Evolutionary conservation across 2,329 filamentous ascomycete species (phyloP).

Genomic region (Neopestalotiopsis sp.): DNA sequence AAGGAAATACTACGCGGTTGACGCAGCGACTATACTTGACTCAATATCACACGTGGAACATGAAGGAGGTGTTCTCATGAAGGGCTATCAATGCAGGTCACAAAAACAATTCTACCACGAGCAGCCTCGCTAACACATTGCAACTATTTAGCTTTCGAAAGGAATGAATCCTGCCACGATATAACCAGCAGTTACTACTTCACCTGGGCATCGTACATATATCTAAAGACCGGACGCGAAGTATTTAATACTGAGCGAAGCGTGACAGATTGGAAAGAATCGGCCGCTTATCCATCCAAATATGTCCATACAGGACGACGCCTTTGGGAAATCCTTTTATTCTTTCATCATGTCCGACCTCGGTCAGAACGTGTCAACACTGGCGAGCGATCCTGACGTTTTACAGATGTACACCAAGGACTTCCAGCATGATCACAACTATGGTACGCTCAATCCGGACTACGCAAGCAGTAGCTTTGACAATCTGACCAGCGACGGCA

Average conservation of each 20-base stretch:
- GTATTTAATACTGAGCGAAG: neutral
- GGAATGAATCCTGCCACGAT: too few relatives aligned
- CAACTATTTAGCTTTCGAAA: too few relatives aligned
- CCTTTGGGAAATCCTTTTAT: constrained; percentile 6
- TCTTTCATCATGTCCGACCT: constrained; percentile 2
- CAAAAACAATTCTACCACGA: too few relatives aligned
- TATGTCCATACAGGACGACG: neutral
- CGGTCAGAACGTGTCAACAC: neutral
- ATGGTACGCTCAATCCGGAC: neutral
- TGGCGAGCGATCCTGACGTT: neutral
- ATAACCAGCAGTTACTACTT: too few relatives aligned
- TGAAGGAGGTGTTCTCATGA: too few relatives aligned
- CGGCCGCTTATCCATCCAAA: neutral
- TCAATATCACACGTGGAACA: too few relatives aligned
- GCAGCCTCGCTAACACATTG: too few relatives aligned
- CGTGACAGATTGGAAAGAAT: neutral
- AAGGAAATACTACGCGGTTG: too few relatives aligned
- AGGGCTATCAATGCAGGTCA: too few relatives aligned
- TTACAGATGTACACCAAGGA: neutral
- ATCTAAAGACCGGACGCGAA: neutral
- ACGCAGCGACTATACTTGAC: too few relatives aligned
- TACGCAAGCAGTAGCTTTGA: neutral
- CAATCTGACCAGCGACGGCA: neutral
- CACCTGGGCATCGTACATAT: too few relatives aligned
- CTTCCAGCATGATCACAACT: neutral